Evolutionary conservation across 768 basidiomycete genomes (phyloP).

Genomic region (Clitopilus passeckerianus): DNA sequence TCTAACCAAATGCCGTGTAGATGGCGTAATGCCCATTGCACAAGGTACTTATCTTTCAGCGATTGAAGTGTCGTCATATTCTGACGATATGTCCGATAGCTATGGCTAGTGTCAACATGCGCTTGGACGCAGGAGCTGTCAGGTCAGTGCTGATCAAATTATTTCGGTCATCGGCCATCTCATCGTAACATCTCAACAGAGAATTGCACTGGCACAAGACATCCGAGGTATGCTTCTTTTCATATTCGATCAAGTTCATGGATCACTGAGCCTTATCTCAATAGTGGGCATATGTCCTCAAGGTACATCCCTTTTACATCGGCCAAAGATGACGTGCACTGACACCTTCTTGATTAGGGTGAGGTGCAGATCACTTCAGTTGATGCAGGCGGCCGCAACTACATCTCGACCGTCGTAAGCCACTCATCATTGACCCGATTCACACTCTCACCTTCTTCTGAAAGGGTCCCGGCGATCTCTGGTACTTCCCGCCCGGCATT

Average conservation of each 20-base stretch:
- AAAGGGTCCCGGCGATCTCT: slow-evolving; percentile 43
- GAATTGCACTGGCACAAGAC: slow-evolving; percentile 54
- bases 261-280: slow-evolving; percentile 7
- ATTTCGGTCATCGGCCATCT: not conserved
- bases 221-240: slow-evolving; percentile 27
- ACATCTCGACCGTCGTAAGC: slow-evolving; percentile 43
- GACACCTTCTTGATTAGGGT: slow-evolving; percentile 26
- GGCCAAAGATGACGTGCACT: not conserved
- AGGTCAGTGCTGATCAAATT: slow-evolving; percentile 22
- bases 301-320: slow-evolving; percentile 14
- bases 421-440: not conserved
- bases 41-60: slow-evolving; percentile 23
- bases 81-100: slow-evolving; percentile 10
- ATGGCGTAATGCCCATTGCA: slow-evolving; percentile 44
- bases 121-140: slow-evolving; percentile 43
- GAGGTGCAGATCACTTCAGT: slow-evolving; percentile 43
- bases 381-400: slow-evolving; percentile 43
- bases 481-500: slow-evolving; percentile 54
- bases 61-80: not conserved
- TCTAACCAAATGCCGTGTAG: slow-evolving; percentile 18
- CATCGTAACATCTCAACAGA: slow-evolving; percentile 15
- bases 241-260: not conserved
- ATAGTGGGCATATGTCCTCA: slow-evolving; percentile 51
- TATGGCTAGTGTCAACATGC: slow-evolving; percentile 49
- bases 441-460: not conserved